Conservation (phyloP, 164 flowering plant genomes). For the Hamamelis virginiana region DNA sequence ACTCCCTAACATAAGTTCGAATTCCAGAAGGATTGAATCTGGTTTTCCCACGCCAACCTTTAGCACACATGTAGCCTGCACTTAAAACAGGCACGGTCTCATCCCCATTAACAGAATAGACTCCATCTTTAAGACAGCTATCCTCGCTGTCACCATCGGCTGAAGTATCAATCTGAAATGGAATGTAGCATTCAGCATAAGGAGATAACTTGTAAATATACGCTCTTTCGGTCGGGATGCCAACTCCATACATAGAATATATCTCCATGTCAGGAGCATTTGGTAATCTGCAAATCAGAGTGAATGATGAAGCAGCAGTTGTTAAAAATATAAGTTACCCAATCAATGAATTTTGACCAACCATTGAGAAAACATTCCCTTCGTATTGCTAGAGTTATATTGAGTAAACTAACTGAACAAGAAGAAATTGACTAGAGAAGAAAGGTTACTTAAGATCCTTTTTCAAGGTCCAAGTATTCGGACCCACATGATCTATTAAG, state of each 20-base stretch:
- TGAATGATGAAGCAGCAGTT: neutral
- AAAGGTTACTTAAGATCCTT: no score
- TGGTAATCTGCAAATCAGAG: constrained; percentile 64
- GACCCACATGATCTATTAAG: no score
- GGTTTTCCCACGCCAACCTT: constrained; percentile 94
- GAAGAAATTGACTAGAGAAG: neutral
- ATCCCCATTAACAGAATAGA: constrained; percentile 77
- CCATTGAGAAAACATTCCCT: neutral
- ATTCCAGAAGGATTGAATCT: constrained; percentile 95
- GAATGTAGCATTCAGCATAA: constrained; percentile 79
- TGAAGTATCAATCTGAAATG: constrained; percentile 81
- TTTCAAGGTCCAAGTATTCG: no score
- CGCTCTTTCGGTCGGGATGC: constrained; percentile 92
- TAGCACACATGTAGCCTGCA: constrained; percentile 96
- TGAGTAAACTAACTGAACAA: neutral
- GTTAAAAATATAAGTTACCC: neutral
- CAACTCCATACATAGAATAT: constrained; percentile 89
- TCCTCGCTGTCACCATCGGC: constrained; percentile 50
- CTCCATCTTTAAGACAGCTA: constrained; percentile 71
- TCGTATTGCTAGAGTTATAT: neutral
- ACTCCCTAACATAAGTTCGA: constrained; percentile 68
- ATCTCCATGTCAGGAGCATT: constrained; percentile 96
- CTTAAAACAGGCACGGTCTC: constrained; percentile 95
- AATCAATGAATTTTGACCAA: neutral
- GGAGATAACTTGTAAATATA: constrained; percentile 68